These are phyloP conservation scores for Boletellus ananiceps DNA, from an alignment of 768 basidiomycete genomes.

Conservation along the genomic window DNA sequence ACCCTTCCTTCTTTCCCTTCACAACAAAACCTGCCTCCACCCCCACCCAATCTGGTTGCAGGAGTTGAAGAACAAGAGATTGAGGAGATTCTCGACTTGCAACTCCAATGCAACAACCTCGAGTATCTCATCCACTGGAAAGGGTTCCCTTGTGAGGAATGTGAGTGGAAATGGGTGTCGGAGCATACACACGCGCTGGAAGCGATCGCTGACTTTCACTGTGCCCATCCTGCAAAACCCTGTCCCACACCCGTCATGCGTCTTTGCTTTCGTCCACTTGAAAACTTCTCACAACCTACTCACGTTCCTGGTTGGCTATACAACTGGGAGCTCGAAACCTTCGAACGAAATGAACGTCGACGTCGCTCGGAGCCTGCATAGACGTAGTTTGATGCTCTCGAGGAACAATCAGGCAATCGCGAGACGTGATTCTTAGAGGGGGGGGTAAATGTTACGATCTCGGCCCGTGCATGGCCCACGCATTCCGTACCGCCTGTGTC, in stretches of 20 bases:
- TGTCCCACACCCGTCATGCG: neutral
- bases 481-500: too few species aligned
- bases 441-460: too few species aligned
- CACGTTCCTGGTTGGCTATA: neutral
- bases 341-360: neutral
- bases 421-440: conserved; percentile 7
- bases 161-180: conserved; percentile 12
- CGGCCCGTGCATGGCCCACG: too few species aligned
- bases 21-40: neutral
- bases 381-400: neutral
- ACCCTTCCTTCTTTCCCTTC: neutral
- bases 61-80: conserved; percentile 3
- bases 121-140: conserved; percentile 31
- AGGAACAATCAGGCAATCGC: neutral
- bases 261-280: neutral
- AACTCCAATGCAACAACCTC: neutral
- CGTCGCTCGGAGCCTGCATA: neutral
- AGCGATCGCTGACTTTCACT: conserved; percentile 9
- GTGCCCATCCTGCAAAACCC: neutral
- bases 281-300: neutral
- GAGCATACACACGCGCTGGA: conserved; percentile 10
- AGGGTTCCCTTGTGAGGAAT: conserved; percentile 3
- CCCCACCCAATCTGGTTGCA: neutral
- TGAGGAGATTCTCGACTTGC: conserved; percentile 19
- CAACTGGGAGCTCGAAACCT: neutral